Conservation (phyloP, 768 basidiomycete genomes). For the Pleurotus platypus region DNA sequence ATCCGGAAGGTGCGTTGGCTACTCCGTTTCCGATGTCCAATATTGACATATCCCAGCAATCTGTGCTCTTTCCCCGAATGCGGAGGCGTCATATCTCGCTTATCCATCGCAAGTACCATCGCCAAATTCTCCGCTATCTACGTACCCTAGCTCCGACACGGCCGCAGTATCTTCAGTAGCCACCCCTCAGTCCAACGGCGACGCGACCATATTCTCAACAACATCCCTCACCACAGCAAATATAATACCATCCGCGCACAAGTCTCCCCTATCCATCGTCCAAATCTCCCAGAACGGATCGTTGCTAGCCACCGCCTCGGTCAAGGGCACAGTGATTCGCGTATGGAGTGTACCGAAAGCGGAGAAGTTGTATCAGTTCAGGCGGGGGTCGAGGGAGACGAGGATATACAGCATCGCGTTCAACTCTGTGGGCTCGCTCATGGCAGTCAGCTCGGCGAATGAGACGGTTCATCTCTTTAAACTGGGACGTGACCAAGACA, state of each 20-base stretch:
- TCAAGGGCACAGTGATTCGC: constrained; percentile 95
- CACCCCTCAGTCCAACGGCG: constrained; percentile 42
- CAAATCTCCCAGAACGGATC: constrained; percentile 85
- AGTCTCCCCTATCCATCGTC: constrained; percentile 85
- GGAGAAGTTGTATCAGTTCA: constrained; percentile 93
- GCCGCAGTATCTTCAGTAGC: constrained; percentile 35
- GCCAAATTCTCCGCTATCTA: constrained; percentile 55
- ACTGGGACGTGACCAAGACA: constrained; percentile 38
- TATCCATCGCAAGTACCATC: constrained; percentile 95
- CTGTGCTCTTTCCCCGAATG: constrained; percentile 90
- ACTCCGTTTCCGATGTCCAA: background rate
- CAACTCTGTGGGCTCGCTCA: constrained; percentile 76
- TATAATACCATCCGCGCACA: constrained; percentile 95
- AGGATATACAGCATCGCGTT: constrained; percentile 80
- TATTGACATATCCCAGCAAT: constrained; percentile 55
- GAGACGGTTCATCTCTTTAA: constrained; percentile 98
- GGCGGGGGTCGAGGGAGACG: constrained; percentile 84
- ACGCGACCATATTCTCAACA: constrained; percentile 94
- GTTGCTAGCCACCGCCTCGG: constrained; percentile 87
- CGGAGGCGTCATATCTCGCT: constrained; percentile 91
- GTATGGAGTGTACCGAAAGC: constrained; percentile 90
- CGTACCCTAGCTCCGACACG: constrained; percentile 29
- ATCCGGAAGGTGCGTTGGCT: constrained; percentile 75
- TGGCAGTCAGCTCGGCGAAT: constrained; percentile 83
- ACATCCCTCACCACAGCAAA: constrained; percentile 89